Conservation (phyloP, 2,329 filamentous ascomycete genomes). For the Hypoxylon sp. region DNA sequence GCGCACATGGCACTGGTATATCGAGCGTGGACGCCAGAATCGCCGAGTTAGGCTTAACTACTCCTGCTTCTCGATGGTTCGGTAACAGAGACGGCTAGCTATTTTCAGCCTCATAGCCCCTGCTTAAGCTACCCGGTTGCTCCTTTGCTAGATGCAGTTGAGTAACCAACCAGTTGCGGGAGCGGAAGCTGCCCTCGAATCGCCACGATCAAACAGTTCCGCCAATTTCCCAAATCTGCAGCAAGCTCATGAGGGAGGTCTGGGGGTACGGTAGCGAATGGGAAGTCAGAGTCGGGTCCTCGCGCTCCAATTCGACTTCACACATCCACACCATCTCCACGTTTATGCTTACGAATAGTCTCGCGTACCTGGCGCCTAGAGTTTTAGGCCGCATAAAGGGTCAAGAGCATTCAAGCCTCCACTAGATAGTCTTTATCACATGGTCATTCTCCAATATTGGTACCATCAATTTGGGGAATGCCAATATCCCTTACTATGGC, state of each 20-base stretch:
- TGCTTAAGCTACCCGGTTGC: conserved; percentile 19
- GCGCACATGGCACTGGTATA: neutral
- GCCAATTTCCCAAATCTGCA: conserved; percentile 42
- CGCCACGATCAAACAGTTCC: conserved; percentile 32
- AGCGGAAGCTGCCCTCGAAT: conserved; percentile 32
- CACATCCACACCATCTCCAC: conserved; percentile 40
- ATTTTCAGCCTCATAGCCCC: conserved; percentile 39
- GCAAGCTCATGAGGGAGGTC: conserved; percentile 35
- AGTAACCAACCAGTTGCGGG: conserved; percentile 33
- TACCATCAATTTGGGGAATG: conserved; percentile 20
- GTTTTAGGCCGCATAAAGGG: conserved; percentile 36
- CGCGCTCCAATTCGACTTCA: conserved; percentile 38
- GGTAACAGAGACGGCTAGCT: conserved; percentile 30
- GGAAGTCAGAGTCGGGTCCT: conserved; percentile 24
- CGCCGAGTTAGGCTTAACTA: conserved; percentile 9
- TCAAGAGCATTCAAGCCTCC: conserved; percentile 26
- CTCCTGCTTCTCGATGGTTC: conserved; percentile 8
- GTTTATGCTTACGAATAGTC: conserved; percentile 42
- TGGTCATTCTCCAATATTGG: conserved; percentile 25
- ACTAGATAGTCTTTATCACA: conserved; percentile 33
- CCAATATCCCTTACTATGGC: conserved; percentile 13
- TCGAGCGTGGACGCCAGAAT: conserved; percentile 6
- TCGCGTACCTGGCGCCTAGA: conserved; percentile 44
- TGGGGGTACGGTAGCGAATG: conserved; percentile 37
- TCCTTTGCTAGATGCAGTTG: conserved; percentile 30